A percentile compares a stretch with the other conserved stretches of the same genome.
Conservation (phyloP, 2,329 filamentous ascomycete genomes). For the Ascochyta pisi region DNA sequence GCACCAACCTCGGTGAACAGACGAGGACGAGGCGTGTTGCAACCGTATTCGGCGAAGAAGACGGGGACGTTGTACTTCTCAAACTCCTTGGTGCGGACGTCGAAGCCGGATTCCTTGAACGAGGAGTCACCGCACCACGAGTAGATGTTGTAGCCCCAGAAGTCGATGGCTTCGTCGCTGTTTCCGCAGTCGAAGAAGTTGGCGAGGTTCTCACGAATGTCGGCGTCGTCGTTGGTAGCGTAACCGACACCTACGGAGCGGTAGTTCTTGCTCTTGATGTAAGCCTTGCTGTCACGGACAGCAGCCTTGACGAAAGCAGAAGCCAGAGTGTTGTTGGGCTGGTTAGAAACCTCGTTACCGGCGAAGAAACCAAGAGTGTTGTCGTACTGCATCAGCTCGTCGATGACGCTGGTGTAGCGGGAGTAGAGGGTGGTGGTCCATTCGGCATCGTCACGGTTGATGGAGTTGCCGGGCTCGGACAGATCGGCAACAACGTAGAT, state of each 20-base stretch:
- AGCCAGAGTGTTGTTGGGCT: conserved; percentile 83
- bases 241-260: conserved; percentile 89
- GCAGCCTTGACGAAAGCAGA: conserved; percentile 97
- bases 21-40: conserved; percentile 77
- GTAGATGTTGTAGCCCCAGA: conserved; percentile 99
- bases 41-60: conserved; percentile 99
- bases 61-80: conserved; percentile 86
- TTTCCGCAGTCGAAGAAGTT: conserved; percentile 94
- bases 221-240: conserved; percentile 89
- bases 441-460: conserved; percentile 78
- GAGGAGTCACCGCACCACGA: conserved; percentile 93
- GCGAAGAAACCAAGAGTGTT: conserved; percentile 98
- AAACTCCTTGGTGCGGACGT: conserved; percentile 85
- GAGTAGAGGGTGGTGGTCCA: conserved; percentile 82
- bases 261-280: conserved; percentile 82
- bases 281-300: conserved; percentile 92
- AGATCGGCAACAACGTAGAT: conserved; percentile 97
- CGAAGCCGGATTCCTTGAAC: conserved; percentile 79
- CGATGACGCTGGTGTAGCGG: conserved; percentile 85
- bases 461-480: conserved; percentile 79
- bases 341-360: conserved; percentile 96
- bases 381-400: conserved; percentile 79
- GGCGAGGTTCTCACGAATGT: conserved; percentile 81
- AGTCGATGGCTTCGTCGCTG: conserved; percentile 75
- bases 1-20: conserved; percentile 84